A percentile compares a stretch with the other conserved stretches of the same genome.
phyloP scores from a whole-genome alignment of 2,329 filamentous ascomycete species.

The Nigrospora sphaerica region DNA sequence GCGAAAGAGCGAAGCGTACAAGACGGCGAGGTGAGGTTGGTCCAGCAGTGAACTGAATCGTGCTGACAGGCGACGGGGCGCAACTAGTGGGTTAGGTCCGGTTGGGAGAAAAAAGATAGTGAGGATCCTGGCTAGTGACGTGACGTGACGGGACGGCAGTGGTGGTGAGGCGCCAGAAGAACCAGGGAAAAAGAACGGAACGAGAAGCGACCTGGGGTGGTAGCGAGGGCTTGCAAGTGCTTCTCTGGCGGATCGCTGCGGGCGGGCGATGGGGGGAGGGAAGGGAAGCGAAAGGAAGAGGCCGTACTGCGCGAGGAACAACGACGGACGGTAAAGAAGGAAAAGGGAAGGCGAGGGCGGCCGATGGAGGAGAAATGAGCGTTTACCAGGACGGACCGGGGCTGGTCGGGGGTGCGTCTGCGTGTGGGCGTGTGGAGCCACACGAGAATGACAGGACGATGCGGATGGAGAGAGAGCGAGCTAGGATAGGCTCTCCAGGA shows the following conservation, averaged over 20 bases:
- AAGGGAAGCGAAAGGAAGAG: slow-evolving; percentile 1
- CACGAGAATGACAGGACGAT: too few relatives aligned
- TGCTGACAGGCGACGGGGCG: slow-evolving; percentile 5
- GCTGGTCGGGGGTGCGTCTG: too few relatives aligned
- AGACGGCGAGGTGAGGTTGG: background rate
- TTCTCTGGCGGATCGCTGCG: slow-evolving; percentile 2
- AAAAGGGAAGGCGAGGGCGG: too few relatives aligned
- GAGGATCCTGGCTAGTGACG: background rate
- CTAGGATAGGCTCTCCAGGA: too few relatives aligned
- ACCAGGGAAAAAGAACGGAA: slow-evolving; percentile 8
- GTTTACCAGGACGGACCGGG: too few relatives aligned
- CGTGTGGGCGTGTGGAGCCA: too few relatives aligned
- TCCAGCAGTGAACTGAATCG: slow-evolving; percentile 4
- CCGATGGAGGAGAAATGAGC: too few relatives aligned
- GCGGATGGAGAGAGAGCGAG: too few relatives aligned
- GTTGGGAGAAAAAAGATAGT: background rate
- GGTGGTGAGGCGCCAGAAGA: background rate
- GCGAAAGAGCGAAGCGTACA: background rate
- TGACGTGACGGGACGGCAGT: background rate
- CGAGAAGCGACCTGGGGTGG: slow-evolving; percentile 3
- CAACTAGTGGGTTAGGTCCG: background rate
- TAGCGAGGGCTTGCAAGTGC: background rate
- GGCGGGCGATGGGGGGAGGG: slow-evolving; percentile 6
- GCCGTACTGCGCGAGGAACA: background rate
- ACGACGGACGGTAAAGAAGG: too few relatives aligned